These are phyloP conservation scores for Candida dajiaensis DNA, from an alignment of 805 yeast genomes.

Conservation along the genomic window DNA sequence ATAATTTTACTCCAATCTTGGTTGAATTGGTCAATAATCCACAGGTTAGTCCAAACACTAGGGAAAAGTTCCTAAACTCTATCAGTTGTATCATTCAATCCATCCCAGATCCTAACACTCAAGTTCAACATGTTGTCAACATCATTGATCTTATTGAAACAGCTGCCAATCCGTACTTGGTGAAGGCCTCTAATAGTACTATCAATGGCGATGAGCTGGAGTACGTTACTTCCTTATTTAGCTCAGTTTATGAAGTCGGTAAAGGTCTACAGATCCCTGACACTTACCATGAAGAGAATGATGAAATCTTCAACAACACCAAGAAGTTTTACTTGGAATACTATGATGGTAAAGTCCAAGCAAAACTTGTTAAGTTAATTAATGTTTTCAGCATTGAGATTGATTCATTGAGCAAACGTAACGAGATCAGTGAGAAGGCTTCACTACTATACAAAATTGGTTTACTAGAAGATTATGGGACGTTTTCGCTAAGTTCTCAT, in stretches of 20 bases:
- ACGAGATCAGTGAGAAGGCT: constrained; percentile 54
- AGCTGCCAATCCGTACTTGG: constrained; percentile 12
- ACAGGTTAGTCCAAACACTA: constrained; percentile 36
- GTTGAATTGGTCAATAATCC: constrained; percentile 39
- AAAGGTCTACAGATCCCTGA: constrained; percentile 59
- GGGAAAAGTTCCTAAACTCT: constrained; percentile 57
- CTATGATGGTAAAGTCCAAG: constrained; percentile 50
- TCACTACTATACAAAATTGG: constrained; percentile 61
- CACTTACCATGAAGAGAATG: constrained; percentile 35
- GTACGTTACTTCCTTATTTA: constrained; percentile 49
- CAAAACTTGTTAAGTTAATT: constrained; percentile 34
- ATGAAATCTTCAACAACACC: constrained; percentile 14
- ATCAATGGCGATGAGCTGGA: constrained; percentile 28
- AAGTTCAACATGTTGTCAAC: constrained; percentile 31
- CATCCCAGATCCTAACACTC: constrained; percentile 39
- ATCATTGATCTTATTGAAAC: constrained; percentile 27
- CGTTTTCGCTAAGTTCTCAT: constrained; percentile 48
- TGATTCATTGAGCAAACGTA: constrained; percentile 32
- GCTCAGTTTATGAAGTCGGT: constrained; percentile 65
- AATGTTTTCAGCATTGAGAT: constrained; percentile 35
- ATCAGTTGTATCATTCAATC: constrained; percentile 58
- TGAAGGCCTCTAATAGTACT: constrained; percentile 7
- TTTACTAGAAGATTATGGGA: constrained; percentile 59
- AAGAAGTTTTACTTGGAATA: constrained; percentile 21
- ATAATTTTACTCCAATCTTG: constrained; percentile 43